Evolutionary conservation across 1,284 basidiomycete species (phyloP).

Genomic region (Cutaneotrichosporon spelunceum): DNA sequence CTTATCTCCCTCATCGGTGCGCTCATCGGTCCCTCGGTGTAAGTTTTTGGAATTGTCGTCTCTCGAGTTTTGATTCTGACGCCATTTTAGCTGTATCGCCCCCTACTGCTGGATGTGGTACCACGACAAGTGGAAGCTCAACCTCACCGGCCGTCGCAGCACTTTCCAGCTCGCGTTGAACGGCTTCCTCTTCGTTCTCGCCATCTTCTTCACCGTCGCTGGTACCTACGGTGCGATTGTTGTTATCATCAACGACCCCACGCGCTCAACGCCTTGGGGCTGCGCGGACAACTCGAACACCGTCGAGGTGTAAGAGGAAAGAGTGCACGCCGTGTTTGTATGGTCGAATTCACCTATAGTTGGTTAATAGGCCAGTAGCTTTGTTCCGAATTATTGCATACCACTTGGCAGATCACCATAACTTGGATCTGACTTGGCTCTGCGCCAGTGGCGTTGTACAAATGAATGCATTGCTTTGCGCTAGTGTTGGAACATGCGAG

Average conservation of each 20-base stretch:
- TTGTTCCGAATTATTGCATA: too few relatives aligned
- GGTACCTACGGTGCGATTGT: conserved; percentile 39
- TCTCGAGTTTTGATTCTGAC: not conserved
- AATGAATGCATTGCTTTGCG: too few relatives aligned
- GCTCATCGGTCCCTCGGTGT: conserved; percentile 22
- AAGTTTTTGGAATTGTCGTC: not conserved
- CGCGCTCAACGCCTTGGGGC: conserved; percentile 32
- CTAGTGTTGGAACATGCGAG: too few relatives aligned
- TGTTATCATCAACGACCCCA: conserved; percentile 30
- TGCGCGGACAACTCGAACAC: conserved; percentile 41
- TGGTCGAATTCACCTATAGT: too few relatives aligned
- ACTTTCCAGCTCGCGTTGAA: conserved; percentile 1
- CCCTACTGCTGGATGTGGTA: conserved; percentile 36
- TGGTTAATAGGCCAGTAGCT: too few relatives aligned
- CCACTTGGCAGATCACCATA: too few relatives aligned
- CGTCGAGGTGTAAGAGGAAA: not conserved
- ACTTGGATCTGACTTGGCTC: too few relatives aligned
- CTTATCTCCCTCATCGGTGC: conserved; percentile 35
- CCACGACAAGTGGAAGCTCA: conserved; percentile 30
- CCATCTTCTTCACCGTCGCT: conserved; percentile 31
- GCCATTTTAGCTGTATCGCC: conserved; percentile 12
- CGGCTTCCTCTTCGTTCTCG: conserved; percentile 27
- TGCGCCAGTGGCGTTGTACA: too few relatives aligned
- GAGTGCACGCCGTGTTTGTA: not conserved
- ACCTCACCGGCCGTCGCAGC: conserved; percentile 7